phyloP scores from a whole-genome alignment of 1,139 yeast species.

The Suhomyces yuchorum region DNA sequence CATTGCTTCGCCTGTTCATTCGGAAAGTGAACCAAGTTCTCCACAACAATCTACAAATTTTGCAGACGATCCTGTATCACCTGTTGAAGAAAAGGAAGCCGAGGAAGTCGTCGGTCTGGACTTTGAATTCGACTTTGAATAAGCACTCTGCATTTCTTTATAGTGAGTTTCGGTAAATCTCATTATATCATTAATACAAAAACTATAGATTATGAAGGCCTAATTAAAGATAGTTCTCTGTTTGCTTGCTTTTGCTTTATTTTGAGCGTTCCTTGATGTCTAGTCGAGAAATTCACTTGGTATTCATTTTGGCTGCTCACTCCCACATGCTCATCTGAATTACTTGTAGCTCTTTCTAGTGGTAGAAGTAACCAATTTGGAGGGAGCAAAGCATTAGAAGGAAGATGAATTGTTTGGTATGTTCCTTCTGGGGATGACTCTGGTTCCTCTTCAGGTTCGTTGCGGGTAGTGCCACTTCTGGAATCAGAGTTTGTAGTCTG shows the following conservation, averaged over 20 bases:
- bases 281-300: slow-evolving; percentile 12
- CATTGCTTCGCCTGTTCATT: not conserved
- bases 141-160: not conserved
- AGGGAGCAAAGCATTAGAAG: slow-evolving; percentile 33
- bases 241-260: slow-evolving; percentile 9
- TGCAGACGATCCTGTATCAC: not conserved
- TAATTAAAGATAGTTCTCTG: slow-evolving; percentile 6
- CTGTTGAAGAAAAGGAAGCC: slow-evolving; percentile 14
- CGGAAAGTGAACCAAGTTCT: not conserved
- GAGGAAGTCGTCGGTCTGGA: slow-evolving; percentile 22
- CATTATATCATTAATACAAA: not conserved
- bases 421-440: slow-evolving; percentile 7
- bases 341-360: slow-evolving; percentile 14
- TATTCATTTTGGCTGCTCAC: slow-evolving; percentile 5
- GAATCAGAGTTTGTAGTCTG: not conserved
- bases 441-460: not conserved
- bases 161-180: not conserved
- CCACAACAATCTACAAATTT: not conserved
- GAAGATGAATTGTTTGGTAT: slow-evolving; percentile 28
- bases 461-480: not conserved
- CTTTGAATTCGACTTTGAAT: slow-evolving; percentile 36
- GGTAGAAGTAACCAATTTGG: slow-evolving; percentile 42
- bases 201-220: slow-evolving; percentile 5
- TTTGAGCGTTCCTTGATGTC: slow-evolving; percentile 11
- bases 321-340: not conserved